Evolutionary conservation across 495 filamentous ascomycete genomes (phyloP).

Genomic region (Cercophora scortea): DNA sequence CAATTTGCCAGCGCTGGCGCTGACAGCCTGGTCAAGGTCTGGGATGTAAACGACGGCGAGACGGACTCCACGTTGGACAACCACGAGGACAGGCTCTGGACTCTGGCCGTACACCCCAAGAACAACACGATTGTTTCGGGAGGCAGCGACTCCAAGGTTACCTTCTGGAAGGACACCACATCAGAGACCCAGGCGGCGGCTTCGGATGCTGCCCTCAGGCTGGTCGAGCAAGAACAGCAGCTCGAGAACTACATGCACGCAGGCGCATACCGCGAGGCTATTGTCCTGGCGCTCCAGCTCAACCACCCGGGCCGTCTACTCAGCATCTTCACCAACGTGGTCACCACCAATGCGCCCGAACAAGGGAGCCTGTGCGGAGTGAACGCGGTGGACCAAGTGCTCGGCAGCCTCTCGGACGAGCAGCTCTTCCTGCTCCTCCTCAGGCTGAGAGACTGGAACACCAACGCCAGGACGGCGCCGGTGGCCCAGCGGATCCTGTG

Average conservation of each 20-base stretch:
- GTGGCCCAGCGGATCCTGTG: slow-evolving; percentile 83
- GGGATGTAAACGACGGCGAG: slow-evolving; percentile 77
- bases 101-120: slow-evolving; percentile 62
- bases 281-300: slow-evolving; percentile 82
- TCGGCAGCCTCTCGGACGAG: slow-evolving; percentile 67
- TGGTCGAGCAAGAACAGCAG: slow-evolving; percentile 86
- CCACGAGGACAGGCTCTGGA: slow-evolving; percentile 91
- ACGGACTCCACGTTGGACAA: slow-evolving; percentile 85
- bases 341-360: slow-evolving; percentile 55
- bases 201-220: slow-evolving; percentile 60
- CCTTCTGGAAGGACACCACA: slow-evolving; percentile 93
- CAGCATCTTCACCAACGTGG: slow-evolving; percentile 70
- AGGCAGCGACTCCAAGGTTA: slow-evolving; percentile 79
- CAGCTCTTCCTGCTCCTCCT: slow-evolving; percentile 75
- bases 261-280: slow-evolving; percentile 81
- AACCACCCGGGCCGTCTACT: slow-evolving; percentile 88
- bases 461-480: slow-evolving; percentile 77
- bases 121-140: slow-evolving; percentile 74
- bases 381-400: slow-evolving; percentile 74
- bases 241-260: slow-evolving; percentile 85
- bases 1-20: slow-evolving; percentile 82
- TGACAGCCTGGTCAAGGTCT: slow-evolving; percentile 95
- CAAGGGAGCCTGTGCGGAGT: slow-evolving; percentile 60
- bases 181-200: slow-evolving; percentile 64
- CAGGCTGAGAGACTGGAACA: slow-evolving; percentile 90